Evolutionary conservation across 2,329 filamentous ascomycete genomes (phyloP), one percentile per base, ranked within the genome.

Genomic region (Ceratocystis papillata): DNA sequence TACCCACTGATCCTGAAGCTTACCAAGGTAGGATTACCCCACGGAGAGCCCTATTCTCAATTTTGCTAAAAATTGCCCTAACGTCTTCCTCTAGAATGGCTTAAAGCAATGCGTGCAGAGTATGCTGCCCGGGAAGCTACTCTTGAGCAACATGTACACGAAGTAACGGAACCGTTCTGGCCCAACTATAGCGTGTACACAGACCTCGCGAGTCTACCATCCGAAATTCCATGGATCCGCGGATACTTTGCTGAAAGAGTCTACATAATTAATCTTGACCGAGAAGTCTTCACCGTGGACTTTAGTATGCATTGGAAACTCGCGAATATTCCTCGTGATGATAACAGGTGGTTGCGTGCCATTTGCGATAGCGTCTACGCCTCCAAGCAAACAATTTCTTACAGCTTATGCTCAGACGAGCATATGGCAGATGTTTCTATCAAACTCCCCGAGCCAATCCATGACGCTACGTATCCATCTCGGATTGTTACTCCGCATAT

Each of bases 271-370:
- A 65, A 70, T 33, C 65, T 70, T 25, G 70, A 70, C 65, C 37
- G 30, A 15, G 69, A 70, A 46, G 62, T 70, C 62, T 66, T 70
- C 20, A 70, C 68, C 5, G 68, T 70, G 60, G 65, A 70, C 46
- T 17, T 62, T 41, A 44, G 66, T 65, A 65, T 69, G 33, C 70
- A 70, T 62, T 70, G 66, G 66, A 68, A 69, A 57, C 67, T 70
- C 30, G 25, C 8, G 4, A 69, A 68, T 37, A 69, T 70, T 44
- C 70, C 70, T 1, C 69, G 67, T 8, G 37, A 67, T 46, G 61
- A 64, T 28, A 7, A 68, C 10, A n/a, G 57, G 10, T 70, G 69
- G 69, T 22, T 48, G 20, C 46, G 46, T 48, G 46, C 17, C 17
- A 48, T 48, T n/a, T 48, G 46, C n/a, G 46, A 48, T 2, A 70